Base-by-base conservation (phyloP, 1,139 yeast species). In the Yamadazyma atlantica region DNA sequence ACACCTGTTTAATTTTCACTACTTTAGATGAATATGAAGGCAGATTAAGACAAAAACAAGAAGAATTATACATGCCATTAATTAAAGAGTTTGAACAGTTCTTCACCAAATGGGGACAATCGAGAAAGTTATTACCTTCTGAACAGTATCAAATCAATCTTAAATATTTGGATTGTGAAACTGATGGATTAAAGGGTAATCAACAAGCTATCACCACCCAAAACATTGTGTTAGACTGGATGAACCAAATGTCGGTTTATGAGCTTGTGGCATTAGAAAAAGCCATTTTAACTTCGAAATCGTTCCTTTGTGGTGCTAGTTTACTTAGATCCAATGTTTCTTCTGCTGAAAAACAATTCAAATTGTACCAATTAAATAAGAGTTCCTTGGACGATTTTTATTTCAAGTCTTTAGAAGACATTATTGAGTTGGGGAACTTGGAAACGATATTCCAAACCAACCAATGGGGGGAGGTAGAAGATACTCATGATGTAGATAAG, bases 381-480 rank as follows among this genome's bases (percentile, higher is more conserved):
- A 13, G 39, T 11, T 14, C 39, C 4, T 51, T 52, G 4, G 58
- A 53, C 3, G 57, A 59, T 1, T 57, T 60, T 46, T 69, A 48
- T 51, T 55, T 57, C 47, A 64, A 57, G 41, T 46, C 82, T 1
- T 64, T 88, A 13, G 90, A 84, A 38, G 88, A 88, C 44, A 73
- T 90, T 24, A 82, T 92, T 1, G 80, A 79, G 54, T 75, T 86
- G 44, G 92, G 90, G 9, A 82, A 85, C 40, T 69, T 92, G 52
- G 98, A 92, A 57, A 83, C 84, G 5, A 81, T 83, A 35, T 78
- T 78, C 60, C 98, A 92, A 62, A 86, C 95, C 19, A 80, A 78
- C 29, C 76, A 82, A 54, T 92, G 98, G 98, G 98, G 98, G 29
- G 97, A 92, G 60, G 97, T 92, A 17, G 98, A 92, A 64, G 98